Evolutionary conservation across 2,329 filamentous ascomycete species (phyloP), one percentile per base, ranked within the genome.

Genomic region (Neonectria coccinea): DNA sequence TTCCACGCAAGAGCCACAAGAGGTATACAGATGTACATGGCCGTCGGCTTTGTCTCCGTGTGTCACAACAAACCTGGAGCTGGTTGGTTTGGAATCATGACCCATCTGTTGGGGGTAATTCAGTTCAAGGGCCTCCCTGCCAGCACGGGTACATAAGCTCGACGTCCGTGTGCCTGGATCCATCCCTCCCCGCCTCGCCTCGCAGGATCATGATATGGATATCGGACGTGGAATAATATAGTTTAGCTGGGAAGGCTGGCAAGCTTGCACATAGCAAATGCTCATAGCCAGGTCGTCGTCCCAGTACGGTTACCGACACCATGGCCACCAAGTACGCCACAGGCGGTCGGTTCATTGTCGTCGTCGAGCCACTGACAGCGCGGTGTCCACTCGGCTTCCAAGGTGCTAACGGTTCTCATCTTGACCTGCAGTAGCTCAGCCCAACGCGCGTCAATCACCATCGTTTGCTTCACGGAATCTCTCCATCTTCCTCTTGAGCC

Each of bases 231-330:
- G 11, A 36, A 36, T 14, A 11, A 36, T 16, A 5, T 27, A 14
- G 42, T 20, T 33, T 44, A 45, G 59, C 52, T 54, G 16, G 55
- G 10, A 39, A 41, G 29, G 27, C 45, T 36, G 53, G 29, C 25
- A 50, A 36, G 33, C 14, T 36, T 36, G 33, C 14, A 36, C 20
- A 20, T 20, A 20, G 20, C 20, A 20, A 41, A 41, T 2, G 7
- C 36, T n/a, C 14, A 16, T 44, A 52, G 60, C 51, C 22, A 25
- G 61, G 56, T 47, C 39, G 56, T 47, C 39, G 50, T 64, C 56
- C 61, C 61, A 59, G 56, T 59, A 31, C 51, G 69, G 58, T 67
- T 73, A 71, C 71, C 71, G 62, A 73, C 68, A 70, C 65, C 64
- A 57, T 64, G 70, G 70, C 65, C 54, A 67, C 65, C 66, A 64